A percentile compares a stretch with the other conserved stretches of the same genome.
phyloP scores from a whole-genome alignment of 1,139 yeast genomes.

The Suhomyces panamericanus region DNA sequence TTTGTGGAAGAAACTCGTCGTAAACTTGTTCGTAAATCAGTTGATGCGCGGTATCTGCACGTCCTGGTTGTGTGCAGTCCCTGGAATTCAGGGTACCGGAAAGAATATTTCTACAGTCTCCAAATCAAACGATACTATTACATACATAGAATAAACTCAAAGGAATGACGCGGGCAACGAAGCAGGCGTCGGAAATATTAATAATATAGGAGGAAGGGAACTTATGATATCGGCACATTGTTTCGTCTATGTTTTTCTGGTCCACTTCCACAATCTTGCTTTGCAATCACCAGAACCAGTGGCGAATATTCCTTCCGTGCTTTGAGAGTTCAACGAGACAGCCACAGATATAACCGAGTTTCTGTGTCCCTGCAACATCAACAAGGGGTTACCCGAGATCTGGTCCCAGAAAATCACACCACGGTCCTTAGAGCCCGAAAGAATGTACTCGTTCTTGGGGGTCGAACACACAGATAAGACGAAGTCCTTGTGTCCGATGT shows the following conservation, averaged over 20 bases:
- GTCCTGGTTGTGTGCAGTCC: not conserved
- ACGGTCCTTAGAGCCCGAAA: conserved; percentile 95
- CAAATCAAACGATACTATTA: conserved; percentile 10
- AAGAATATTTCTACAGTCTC: not conserved
- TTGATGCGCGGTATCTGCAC: conserved; percentile 5
- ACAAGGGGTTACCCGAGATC: conserved; percentile 83
- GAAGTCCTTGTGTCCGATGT: conserved; percentile 95
- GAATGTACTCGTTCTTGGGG: conserved; percentile 87
- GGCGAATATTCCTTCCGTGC: conserved; percentile 80
- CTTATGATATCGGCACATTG: conserved; percentile 1
- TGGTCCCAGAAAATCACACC: conserved; percentile 98
- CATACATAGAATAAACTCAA: conserved; percentile 11
- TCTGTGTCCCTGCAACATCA: conserved; percentile 96
- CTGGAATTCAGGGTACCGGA: no score
- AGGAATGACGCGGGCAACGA: not conserved
- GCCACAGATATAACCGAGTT: conserved; percentile 95
- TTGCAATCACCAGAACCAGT: conserved; percentile 98
- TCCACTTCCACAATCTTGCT: conserved; percentile 94
- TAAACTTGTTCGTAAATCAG: conserved; percentile 3
- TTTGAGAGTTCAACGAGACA: conserved; percentile 74
- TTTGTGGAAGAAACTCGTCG: conserved; percentile 15
- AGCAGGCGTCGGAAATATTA: conserved; percentile 2
- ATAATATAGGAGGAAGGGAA: conserved; percentile 2
- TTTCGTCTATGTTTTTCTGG: conserved; percentile 20
- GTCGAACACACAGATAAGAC: conserved; percentile 93